phyloP scores from a whole-genome alignment of 2,329 filamentous ascomycete species.

The Sclerotinia minor region DNA sequence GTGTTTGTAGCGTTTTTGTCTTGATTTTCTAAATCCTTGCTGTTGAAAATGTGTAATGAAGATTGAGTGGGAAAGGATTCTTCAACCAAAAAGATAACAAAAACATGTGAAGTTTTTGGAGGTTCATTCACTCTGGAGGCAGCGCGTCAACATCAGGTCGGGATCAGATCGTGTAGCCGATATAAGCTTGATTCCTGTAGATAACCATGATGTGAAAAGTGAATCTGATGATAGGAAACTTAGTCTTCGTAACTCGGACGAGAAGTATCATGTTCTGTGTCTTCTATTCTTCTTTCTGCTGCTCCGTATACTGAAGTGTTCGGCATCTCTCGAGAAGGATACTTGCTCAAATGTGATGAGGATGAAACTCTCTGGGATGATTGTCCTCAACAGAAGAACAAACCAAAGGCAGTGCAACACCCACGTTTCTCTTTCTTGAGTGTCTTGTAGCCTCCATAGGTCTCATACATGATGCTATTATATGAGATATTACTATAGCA shows the following conservation, averaged over 20 bases:
- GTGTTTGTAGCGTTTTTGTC: neutral
- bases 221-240: neutral
- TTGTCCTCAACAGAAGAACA: neutral
- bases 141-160: neutral
- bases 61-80: neutral
- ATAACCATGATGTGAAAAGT: neutral
- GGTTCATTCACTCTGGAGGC: slow-evolving; percentile 9
- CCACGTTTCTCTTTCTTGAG: neutral
- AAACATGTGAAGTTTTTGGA: neutral
- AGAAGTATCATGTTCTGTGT: neutral
- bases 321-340: neutral
- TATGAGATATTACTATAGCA: neutral
- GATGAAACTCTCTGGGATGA: neutral
- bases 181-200: neutral
- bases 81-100: neutral
- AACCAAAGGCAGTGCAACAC: neutral
- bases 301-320: neutral
- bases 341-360: neutral
- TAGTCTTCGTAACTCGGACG: neutral
- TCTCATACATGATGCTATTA: neutral
- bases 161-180: neutral
- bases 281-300: neutral
- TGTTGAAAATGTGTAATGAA: neutral
- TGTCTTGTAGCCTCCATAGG: neutral
- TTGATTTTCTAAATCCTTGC: neutral